Conservation (phyloP, 2,329 filamentous ascomycete species). For the Aureobasidium sp. region DNA sequence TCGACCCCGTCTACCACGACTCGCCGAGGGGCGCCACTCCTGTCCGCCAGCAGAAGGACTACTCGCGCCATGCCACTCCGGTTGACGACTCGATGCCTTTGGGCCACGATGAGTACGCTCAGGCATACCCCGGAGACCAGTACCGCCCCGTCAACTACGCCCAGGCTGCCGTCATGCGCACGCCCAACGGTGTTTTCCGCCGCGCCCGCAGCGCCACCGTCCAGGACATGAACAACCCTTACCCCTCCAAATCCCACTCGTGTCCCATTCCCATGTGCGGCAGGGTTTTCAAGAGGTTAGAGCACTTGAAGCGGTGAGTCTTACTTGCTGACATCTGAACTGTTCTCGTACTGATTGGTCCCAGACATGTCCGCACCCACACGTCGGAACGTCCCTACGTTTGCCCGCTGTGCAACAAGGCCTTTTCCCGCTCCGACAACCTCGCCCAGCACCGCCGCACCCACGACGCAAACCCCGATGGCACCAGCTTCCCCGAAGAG, state of each 20-base stretch:
- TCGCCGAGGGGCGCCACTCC: conserved; percentile 60
- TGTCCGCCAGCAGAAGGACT: conserved; percentile 67
- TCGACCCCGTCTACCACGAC: conserved; percentile 66
- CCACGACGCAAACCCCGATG: conserved; percentile 65
- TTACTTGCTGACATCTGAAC: conserved; percentile 37
- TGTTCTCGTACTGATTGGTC: conserved; percentile 19
- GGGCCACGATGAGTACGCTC: conserved; percentile 32
- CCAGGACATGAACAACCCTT: conserved; percentile 82
- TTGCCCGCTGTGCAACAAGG: conserved; percentile 96
- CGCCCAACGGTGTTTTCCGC: conserved; percentile 65
- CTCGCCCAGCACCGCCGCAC: conserved; percentile 85
- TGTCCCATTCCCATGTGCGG: conserved; percentile 99
- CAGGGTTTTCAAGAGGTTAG: conserved; percentile 94
- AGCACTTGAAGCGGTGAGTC: conserved; percentile 96
- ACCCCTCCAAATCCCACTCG: conserved; percentile 95
- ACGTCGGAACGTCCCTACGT: conserved; percentile 98
- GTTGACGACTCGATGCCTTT: conserved; percentile 55
- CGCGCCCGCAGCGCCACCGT: conserved; percentile 89
- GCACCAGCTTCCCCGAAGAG: conserved; percentile 59
- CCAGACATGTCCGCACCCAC: conserved; percentile 96
- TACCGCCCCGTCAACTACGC: conserved; percentile 40
- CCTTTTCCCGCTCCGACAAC: conserved; percentile 97
- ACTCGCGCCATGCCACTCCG: conserved; percentile 87
- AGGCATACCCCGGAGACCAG: conserved; percentile 31
- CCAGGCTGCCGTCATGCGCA: conserved; percentile 51